Evolutionary conservation across 495 filamentous ascomycete genomes (phyloP).

Genomic region (Parmelia sp.): DNA sequence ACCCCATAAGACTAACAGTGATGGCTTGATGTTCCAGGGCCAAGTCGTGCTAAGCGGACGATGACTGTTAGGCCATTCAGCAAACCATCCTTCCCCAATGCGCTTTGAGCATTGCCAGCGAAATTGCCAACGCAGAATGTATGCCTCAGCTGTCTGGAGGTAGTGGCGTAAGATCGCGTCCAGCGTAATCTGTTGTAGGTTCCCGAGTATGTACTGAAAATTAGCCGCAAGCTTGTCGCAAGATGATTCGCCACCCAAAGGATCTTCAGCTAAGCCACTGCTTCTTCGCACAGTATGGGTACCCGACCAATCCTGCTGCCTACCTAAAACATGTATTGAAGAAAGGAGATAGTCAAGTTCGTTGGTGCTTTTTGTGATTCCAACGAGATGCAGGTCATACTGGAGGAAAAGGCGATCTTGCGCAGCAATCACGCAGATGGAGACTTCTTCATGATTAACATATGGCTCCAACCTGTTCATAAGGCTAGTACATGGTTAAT

Average conservation of each 20-base stretch:
- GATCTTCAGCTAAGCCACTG: background rate
- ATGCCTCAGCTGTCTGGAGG: constrained; percentile 16
- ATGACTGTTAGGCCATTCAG: constrained; percentile 33
- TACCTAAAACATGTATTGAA: constrained; percentile 19
- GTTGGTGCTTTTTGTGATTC: constrained; percentile 10
- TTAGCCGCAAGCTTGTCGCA: constrained; percentile 25
- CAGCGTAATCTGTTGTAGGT: constrained; percentile 22
- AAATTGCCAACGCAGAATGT: constrained; percentile 23
- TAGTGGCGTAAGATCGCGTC: constrained; percentile 20
- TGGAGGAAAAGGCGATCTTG: constrained; percentile 24
- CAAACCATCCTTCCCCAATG: constrained; percentile 27
- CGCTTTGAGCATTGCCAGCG: constrained; percentile 25
- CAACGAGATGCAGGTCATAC: constrained; percentile 13
- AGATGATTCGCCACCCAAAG: constrained; percentile 7
- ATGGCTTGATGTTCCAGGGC: constrained; percentile 47
- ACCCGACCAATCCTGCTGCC: constrained; percentile 13
- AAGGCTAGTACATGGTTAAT: constrained; percentile 16
- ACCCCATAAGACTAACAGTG: constrained; percentile 48
- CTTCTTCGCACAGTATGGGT: background rate
- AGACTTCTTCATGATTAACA: background rate
- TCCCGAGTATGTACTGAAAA: constrained; percentile 25
- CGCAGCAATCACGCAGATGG: constrained; percentile 16
- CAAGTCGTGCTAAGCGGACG: constrained; percentile 46
- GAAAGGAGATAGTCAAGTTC: constrained; percentile 17
- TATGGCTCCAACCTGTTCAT: constrained; percentile 22